Evolutionary conservation across 2,329 filamentous ascomycete species (phyloP), one percentile per base, ranked within the genome.

Genomic region (Gliomastix tumulicola): DNA sequence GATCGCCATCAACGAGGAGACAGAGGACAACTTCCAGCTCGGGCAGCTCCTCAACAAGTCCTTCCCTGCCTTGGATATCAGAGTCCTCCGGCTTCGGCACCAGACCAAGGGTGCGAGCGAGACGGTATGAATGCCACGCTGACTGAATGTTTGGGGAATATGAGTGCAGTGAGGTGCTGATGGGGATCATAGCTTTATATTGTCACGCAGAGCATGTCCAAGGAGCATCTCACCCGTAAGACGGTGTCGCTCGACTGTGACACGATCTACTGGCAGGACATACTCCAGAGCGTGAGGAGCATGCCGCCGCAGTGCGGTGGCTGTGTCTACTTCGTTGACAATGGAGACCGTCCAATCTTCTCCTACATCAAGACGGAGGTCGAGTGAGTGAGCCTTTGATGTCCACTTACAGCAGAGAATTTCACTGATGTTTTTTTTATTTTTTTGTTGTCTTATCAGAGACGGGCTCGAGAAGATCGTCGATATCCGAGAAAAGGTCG

Each of bases 201-300:
- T n/a, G 47, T 53, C 22, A 48, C 44, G 18, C 51, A 53, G 36
- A 54, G 50, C 39, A 54, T 54, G 50, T 45, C 44, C n/a, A 44
- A 42, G 33, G 44, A 51, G 33, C 43, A 54, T 30, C 46, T 55
- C 32, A 34, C 40, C 20, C 43, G 50, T 32, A 46, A 44, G 37
- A 54, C 50, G 5, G 46, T 55, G 15, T 54, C 51, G 9, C 49
- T 55, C 30, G 53, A 55, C 39, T 55, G 53, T 42, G 53, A 56
- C n/a, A 56, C 51, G 27, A 53, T 56, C 39, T 55, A 55, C 45
- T 56, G 50, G 53, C 48, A 44, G 27, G 51, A 56, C 25, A 43
- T 56, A 21, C 49, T 56, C 4, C 40, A 46, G 27, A 35, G 49
- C 11, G 44, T 49, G 21, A 48, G 53, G 19, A 39, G 46, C 35